phyloP scores from a whole-genome alignment of 106 monocot genomes.

The Vanilla planifolia region DNA sequence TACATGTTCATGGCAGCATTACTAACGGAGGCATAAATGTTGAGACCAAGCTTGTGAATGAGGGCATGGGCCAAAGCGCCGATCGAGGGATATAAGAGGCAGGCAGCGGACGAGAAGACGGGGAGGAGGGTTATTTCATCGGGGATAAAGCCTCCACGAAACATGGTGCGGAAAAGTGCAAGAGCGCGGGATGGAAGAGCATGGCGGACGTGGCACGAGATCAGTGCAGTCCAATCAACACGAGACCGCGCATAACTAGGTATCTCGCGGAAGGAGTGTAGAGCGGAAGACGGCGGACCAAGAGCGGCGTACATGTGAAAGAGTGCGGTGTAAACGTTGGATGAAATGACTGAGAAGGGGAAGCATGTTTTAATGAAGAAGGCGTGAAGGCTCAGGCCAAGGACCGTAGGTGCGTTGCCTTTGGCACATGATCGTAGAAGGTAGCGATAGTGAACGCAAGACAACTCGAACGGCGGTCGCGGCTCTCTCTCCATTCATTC shows the following conservation, averaged over 20 bases:
- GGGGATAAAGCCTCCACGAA: slow-evolving; percentile 16
- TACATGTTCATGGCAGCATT: slow-evolving; percentile 51
- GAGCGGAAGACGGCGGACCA: slow-evolving; percentile 13
- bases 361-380: slow-evolving; percentile 25
- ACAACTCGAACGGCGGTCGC: neutral
- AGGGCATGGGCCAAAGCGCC: slow-evolving; percentile 33
- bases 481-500: no score
- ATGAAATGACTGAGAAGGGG: slow-evolving; percentile 4
- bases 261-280: slow-evolving; percentile 24
- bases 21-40: slow-evolving; percentile 11
- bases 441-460: slow-evolving; percentile 15
- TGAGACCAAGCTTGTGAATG: slow-evolving; percentile 35
- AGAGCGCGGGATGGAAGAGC: slow-evolving; percentile 19
- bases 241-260: slow-evolving; percentile 11
- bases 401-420: slow-evolving; percentile 20
- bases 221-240: slow-evolving; percentile 33
- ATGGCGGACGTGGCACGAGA: slow-evolving; percentile 21
- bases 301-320: slow-evolving; percentile 11
- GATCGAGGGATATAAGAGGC: slow-evolving; percentile 19
- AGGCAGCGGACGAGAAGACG: slow-evolving; percentile 33
- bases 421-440: slow-evolving; percentile 33
- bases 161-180: slow-evolving; percentile 41
- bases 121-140: slow-evolving; percentile 40
- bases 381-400: slow-evolving; percentile 25
- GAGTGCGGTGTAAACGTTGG: slow-evolving; percentile 1